Conservation (phyloP, 208 protist genomes). For the Acanthamoeba healyi region DNA sequence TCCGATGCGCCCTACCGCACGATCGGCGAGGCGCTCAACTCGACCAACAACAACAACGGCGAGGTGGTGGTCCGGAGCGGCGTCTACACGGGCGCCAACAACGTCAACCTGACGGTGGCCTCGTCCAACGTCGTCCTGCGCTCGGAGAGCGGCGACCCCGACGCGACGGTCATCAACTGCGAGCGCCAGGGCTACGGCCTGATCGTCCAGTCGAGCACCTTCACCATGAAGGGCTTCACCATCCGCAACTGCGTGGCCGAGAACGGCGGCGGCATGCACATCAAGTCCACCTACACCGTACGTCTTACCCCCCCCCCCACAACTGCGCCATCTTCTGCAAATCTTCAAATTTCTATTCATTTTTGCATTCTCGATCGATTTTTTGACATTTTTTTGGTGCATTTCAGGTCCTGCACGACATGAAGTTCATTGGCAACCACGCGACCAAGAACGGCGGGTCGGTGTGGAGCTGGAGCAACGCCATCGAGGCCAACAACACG, state of each 20-base stretch:
- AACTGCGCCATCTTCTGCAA: no score
- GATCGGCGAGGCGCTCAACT: neutral
- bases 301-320: neutral
- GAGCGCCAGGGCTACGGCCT: neutral
- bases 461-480: neutral
- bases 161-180: neutral
- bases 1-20: neutral
- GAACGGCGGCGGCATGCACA: neutral
- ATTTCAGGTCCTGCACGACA: neutral
- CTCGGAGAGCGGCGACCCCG: conserved; percentile 19
- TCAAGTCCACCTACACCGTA: neutral
- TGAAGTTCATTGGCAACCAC: conserved; percentile 10
- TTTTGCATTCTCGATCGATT: neutral
- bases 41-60: neutral
- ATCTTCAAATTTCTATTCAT: neutral
- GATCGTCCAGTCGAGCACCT: conserved; percentile 36
- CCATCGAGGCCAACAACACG: conserved; percentile 3
- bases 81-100: neutral
- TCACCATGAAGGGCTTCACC: conserved; percentile 44
- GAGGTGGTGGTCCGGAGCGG: conserved; percentile 6
- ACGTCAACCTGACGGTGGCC: conserved; percentile 8
- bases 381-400: neutral
- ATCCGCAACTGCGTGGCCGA: conserved; percentile 28
- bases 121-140: neutral
- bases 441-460: conserved; percentile 5